These are phyloP conservation scores for Zygosaccharomyces sapae DNA, from an alignment of 1,139 yeast genomes.

Conservation along the genomic window DNA sequence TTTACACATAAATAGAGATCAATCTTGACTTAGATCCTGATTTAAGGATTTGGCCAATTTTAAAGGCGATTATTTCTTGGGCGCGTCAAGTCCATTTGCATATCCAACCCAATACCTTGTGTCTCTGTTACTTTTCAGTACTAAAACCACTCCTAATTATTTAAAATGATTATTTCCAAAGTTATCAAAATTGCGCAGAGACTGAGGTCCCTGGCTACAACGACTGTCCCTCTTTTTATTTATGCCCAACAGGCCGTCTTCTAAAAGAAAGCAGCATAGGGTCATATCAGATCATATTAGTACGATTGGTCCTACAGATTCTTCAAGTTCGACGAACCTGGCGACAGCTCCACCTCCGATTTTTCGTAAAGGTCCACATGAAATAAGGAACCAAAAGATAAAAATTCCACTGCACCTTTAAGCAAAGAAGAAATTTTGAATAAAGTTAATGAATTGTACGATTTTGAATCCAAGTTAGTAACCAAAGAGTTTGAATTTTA, in stretches of 20 bases:
- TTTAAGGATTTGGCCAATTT: background rate
- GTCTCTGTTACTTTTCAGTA: too few relatives aligned
- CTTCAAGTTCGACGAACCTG: background rate
- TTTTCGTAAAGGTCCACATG: background rate
- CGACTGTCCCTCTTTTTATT: conserved; percentile 37
- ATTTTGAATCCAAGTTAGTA: conserved; percentile 20
- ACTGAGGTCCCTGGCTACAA: conserved; percentile 37
- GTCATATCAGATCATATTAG: conserved; percentile 14
- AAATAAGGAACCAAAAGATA: background rate
- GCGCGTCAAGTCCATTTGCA: background rate
- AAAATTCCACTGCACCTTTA: background rate
- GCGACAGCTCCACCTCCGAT: conserved; percentile 7
- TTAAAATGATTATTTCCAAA: conserved; percentile 15
- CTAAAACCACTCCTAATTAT: background rate
- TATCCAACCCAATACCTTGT: too few relatives aligned
- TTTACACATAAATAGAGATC: background rate
- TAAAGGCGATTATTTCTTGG: too few relatives aligned
- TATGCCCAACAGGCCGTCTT: conserved; percentile 19
- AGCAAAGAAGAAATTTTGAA: conserved; percentile 21
- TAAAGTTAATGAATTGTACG: conserved; percentile 18
- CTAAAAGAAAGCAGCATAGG: conserved; percentile 6
- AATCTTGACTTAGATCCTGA: background rate
- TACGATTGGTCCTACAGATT: background rate
- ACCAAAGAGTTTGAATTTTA: conserved; percentile 29
- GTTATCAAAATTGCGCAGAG: conserved; percentile 37